Percentiles rank a stretch among this genome's conserved stretches.
These are phyloP conservation scores for Vitis hybrid DNA, from an alignment of 177 flowering plant species.

Conservation along the genomic window DNA sequence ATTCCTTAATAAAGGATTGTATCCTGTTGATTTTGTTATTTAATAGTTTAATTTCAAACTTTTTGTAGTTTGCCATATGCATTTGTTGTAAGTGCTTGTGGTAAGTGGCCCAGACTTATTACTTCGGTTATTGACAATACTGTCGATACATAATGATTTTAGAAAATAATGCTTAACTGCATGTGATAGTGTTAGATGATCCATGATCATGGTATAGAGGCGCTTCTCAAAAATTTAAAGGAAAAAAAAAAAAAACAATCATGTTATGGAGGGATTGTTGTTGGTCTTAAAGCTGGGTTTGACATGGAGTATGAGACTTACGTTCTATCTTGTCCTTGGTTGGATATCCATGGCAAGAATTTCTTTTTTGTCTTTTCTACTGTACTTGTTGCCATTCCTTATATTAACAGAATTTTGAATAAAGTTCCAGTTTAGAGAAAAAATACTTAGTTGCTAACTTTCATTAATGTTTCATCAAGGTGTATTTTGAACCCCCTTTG, in stretches of 20 bases:
- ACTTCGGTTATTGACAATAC: no score
- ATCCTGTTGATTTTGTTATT: no score
- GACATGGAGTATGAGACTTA: not conserved
- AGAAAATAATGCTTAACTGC: not conserved
- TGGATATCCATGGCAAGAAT: not conserved
- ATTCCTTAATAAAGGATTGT: no score
- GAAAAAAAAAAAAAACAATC: no score
- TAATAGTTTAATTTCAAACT: no score
- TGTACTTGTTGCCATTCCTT: not conserved
- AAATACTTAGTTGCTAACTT: no score
- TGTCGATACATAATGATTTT: not conserved
- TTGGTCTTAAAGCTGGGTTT: not conserved
- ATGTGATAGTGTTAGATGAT: not conserved
- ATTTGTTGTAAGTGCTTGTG: no score
- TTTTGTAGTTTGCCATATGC: no score
- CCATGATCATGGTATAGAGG: not conserved
- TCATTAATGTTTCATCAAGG: no score
- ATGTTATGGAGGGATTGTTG: not conserved
- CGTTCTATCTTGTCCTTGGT: not conserved
- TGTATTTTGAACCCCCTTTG: constrained; percentile 3
- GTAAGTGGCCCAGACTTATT: no score
- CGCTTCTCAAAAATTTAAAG: no score
- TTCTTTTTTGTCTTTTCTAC: not conserved
- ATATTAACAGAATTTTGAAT: not conserved
- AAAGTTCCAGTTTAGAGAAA: not conserved